These are phyloP conservation scores for Euryodendron excelsum DNA, from an alignment of 148 eudicot genomes.

Conservation along the genomic window DNA sequence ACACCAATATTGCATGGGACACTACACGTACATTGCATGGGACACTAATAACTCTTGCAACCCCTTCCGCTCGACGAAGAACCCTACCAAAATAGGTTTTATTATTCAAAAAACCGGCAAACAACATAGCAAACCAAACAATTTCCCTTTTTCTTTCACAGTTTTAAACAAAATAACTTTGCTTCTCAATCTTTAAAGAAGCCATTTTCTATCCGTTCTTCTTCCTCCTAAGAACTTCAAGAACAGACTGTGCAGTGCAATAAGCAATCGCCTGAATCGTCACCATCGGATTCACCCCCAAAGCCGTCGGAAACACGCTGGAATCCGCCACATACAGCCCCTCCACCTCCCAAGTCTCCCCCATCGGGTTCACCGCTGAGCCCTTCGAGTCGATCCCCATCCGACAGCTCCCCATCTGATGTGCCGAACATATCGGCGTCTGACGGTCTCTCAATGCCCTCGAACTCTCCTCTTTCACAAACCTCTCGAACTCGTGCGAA, in stretches of 20 bases:
- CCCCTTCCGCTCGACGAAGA: too few species aligned
- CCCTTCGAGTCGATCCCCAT: slow-evolving; percentile 51
- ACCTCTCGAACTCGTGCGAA: slow-evolving; percentile 49
- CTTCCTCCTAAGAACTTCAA: slow-evolving; percentile 46
- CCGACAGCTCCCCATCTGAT: slow-evolving; percentile 82
- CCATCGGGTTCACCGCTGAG: slow-evolving; percentile 58
- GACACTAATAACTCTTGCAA: too few species aligned
- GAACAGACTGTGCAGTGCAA: slow-evolving; percentile 61
- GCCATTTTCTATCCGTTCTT: neutral
- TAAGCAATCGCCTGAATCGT: slow-evolving; percentile 70
- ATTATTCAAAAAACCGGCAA: too few species aligned
- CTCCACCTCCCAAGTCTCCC: slow-evolving; percentile 81
- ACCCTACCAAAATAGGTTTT: too few species aligned
- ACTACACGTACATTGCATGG: too few species aligned
- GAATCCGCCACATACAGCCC: slow-evolving; percentile 67
- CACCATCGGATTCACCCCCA: slow-evolving; percentile 87
- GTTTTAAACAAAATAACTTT: too few species aligned
- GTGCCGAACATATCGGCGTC: slow-evolving; percentile 61
- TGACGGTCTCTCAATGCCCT: slow-evolving; percentile 26
- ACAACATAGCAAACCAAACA: too few species aligned
- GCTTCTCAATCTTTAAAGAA: too few species aligned
- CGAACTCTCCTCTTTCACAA: slow-evolving; percentile 57
- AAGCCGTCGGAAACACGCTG: slow-evolving; percentile 78
- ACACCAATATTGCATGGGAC: too few species aligned
- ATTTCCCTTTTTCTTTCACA: too few species aligned